Conservation (phyloP, 805 yeast species). For the Myxozyma mucilagina region DNA sequence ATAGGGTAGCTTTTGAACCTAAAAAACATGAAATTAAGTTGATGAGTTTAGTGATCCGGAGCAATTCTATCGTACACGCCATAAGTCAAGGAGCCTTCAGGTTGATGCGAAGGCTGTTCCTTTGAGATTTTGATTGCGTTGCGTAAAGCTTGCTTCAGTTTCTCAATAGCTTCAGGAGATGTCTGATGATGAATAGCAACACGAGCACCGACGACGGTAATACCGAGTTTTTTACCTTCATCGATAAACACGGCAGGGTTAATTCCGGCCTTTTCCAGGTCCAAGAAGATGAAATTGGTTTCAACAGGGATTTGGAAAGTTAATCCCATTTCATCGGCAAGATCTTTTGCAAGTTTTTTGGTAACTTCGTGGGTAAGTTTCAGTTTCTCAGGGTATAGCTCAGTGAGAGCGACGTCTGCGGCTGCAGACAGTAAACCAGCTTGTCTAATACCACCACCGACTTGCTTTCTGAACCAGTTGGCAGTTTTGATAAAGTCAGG, state of each 20-base stretch:
- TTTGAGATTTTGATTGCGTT: conserved; percentile 16
- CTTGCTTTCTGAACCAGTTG: conserved; percentile 84
- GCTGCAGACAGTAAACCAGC: conserved; percentile 77
- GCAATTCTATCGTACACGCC: conserved; percentile 21
- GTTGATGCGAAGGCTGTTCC: conserved; percentile 3
- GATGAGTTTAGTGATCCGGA: not conserved
- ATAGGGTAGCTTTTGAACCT: not conserved
- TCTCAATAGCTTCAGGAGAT: conserved; percentile 55
- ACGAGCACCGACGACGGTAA: conserved; percentile 70
- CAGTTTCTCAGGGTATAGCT: conserved; percentile 60
- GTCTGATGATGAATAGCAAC: conserved; percentile 79
- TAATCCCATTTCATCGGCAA: conserved; percentile 49
- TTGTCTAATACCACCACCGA: conserved; percentile 93
- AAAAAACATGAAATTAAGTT: not conserved
- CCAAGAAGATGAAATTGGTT: conserved; percentile 77
- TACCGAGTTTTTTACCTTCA: conserved; percentile 58
- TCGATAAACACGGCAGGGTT: conserved; percentile 56
- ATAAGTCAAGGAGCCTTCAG: conserved; percentile 5
- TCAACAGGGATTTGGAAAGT: conserved; percentile 71
- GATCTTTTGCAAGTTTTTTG: conserved; percentile 46
- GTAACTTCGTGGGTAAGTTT: conserved; percentile 54
- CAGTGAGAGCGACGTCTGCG: conserved; percentile 77
- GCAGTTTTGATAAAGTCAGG: conserved; percentile 61
- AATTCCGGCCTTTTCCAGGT: conserved; percentile 54
- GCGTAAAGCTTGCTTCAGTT: conserved; percentile 51